phyloP scores from a whole-genome alignment of 2,329 filamentous ascomycete genomes.

The Elsinoe arachidis region DNA sequence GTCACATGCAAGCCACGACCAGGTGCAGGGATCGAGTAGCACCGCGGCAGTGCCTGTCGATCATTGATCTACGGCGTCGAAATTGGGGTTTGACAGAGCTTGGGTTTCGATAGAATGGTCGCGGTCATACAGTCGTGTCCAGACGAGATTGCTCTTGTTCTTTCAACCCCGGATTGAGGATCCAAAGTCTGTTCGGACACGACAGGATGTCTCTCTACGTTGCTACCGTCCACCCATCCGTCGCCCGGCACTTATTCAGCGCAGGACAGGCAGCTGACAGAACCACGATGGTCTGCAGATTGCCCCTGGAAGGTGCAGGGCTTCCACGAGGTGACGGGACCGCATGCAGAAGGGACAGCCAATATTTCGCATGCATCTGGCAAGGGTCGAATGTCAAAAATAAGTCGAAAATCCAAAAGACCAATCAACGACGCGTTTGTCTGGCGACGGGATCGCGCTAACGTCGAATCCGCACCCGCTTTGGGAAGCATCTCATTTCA shows the following conservation, averaged over 20 bases:
- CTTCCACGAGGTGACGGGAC: background rate
- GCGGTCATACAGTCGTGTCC: background rate
- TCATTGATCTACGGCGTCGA: constrained; percentile 1
- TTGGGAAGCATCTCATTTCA: background rate
- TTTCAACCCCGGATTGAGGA: background rate
- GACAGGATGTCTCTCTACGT: background rate
- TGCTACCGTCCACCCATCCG: background rate
- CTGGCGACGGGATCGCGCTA: background rate
- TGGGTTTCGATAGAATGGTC: constrained; percentile 5
- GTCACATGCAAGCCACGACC: background rate
- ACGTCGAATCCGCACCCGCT: background rate
- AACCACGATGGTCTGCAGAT: background rate
- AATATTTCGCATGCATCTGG: background rate
- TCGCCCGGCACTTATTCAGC: background rate
- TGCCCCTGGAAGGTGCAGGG: background rate
- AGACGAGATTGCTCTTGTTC: background rate
- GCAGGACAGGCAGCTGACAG: background rate
- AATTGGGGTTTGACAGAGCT: background rate
- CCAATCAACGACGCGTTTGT: background rate
- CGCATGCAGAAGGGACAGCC: background rate
- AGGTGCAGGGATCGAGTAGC: background rate
- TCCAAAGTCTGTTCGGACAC: background rate
- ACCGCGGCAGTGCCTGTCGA: constrained; percentile 9
- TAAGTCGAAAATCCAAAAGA: background rate
- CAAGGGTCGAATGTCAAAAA: constrained; percentile 1